phyloP scores from a whole-genome alignment of 2,329 filamentous ascomycete species.

The Endocalyx cinctus region DNA sequence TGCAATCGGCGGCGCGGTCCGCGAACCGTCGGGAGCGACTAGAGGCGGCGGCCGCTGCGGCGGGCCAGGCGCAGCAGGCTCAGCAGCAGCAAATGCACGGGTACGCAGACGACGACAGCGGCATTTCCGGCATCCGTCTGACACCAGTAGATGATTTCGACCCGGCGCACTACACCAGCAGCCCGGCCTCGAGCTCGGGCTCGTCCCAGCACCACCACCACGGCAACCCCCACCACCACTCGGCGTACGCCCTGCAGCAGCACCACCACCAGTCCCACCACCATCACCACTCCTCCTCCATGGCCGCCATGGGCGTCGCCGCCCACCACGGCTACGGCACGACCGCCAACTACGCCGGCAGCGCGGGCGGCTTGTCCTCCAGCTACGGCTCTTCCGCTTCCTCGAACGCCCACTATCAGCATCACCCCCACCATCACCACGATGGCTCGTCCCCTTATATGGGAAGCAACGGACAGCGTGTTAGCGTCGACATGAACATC shows the following conservation, averaged over 20 bases:
- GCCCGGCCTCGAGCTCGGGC: conserved; percentile 38
- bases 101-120: conserved; percentile 66
- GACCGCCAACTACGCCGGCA: conserved; percentile 22
- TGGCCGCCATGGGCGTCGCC: too few relatives aligned
- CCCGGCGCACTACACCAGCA: conserved; percentile 51
- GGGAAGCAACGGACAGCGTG: conserved; percentile 41
- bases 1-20: conserved; percentile 65
- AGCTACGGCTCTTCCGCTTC: conserved; percentile 53
- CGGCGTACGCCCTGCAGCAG: conserved; percentile 20
- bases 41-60: too few relatives aligned
- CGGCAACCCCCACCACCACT: conserved; percentile 23
- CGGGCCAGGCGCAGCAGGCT: too few relatives aligned
- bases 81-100: conserved; percentile 33
- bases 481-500: conserved; percentile 59
- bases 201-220: conserved; percentile 32
- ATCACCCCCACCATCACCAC: conserved; percentile 26
- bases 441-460: conserved; percentile 44
- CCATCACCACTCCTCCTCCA: conserved; percentile 19
- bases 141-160: conserved; percentile 57
- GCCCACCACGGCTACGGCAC: conserved; percentile 18
- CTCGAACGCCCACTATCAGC: conserved; percentile 37
- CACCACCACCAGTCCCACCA: conserved; percentile 26
- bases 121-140: conserved; percentile 58
- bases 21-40: conserved; percentile 61
- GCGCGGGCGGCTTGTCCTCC: conserved; percentile 23